Evolutionary conservation across 202 grass and related monocot species (phyloP).

Genomic region (Schoenoplectus triqueter): DNA sequence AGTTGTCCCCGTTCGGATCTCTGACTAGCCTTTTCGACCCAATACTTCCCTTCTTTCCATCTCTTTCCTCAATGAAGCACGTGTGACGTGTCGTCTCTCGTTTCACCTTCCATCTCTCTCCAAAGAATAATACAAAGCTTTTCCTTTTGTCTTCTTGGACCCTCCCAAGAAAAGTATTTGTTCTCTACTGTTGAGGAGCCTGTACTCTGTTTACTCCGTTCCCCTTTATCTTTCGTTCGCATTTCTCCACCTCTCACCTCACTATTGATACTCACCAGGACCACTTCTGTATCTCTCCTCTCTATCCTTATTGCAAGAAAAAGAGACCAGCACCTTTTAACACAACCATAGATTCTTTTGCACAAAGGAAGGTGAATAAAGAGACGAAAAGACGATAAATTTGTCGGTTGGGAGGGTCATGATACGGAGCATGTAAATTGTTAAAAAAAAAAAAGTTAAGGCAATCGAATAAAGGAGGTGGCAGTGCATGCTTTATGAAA

Average conservation of each 20-base stretch:
- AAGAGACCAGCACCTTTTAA: slow-evolving; percentile 4
- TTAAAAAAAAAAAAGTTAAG: slow-evolving; percentile 2
- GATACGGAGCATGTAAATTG: slow-evolving; percentile 12
- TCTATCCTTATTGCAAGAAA: neutral
- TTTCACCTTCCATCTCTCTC: neutral
- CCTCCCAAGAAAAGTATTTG: slow-evolving; percentile 27
- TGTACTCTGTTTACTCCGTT: neutral
- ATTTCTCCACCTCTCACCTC: slow-evolving; percentile 21
- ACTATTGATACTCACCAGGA: slow-evolving; percentile 6
- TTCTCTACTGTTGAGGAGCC: neutral
- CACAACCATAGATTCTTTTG: neutral
- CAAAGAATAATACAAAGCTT: slow-evolving; percentile 25
- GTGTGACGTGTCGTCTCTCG: slow-evolving; percentile 2
- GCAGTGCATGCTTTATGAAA: slow-evolving; percentile 14
- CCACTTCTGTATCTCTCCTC: neutral
- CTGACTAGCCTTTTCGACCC: slow-evolving; percentile 28
- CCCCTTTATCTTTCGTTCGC: neutral
- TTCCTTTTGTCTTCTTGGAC: slow-evolving; percentile 27
- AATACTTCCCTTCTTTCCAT: neutral
- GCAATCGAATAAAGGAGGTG: slow-evolving; percentile 29
- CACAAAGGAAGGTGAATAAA: slow-evolving; percentile 16
- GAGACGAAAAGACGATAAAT: slow-evolving; percentile 22
- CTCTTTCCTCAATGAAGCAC: neutral
- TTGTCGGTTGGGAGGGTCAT: slow-evolving; percentile 26
- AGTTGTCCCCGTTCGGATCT: slow-evolving; percentile 27